Conservation (phyloP, 2,329 filamentous ascomycete genomes). For the Aspergillus thermomutatus region DNA sequence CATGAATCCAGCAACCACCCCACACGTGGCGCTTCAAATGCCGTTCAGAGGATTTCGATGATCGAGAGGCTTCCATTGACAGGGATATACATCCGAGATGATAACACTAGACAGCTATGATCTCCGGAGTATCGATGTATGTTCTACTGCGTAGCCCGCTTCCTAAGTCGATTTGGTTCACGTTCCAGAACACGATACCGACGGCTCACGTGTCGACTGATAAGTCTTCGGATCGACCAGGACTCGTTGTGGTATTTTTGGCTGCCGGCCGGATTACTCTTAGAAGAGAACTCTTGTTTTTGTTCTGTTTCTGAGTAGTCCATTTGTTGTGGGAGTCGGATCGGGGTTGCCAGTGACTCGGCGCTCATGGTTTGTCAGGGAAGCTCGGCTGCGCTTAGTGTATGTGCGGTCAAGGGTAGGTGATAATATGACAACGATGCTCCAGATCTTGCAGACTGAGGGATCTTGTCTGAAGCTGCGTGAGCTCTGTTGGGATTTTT, state of each 20-base stretch:
- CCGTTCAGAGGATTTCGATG: neutral
- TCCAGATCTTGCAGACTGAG: neutral
- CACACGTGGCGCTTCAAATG: neutral
- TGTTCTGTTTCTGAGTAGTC: slow-evolving; percentile 13
- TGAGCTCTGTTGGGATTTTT: neutral
- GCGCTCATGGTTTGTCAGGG: slow-evolving; percentile 18
- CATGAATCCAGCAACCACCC: neutral
- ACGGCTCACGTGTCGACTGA: slow-evolving; percentile 24
- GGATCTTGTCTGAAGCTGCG: neutral
- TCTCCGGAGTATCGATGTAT: neutral
- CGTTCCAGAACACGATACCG: slow-evolving; percentile 30
- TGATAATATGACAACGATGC: too few relatives aligned
- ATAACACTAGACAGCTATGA: neutral
- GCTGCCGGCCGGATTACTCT: slow-evolving; percentile 1
- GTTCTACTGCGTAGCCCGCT: slow-evolving; percentile 17
- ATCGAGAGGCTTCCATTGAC: neutral
- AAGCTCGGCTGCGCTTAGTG: neutral
- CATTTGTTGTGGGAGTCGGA: slow-evolving; percentile 11
- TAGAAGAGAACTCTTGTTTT: slow-evolving; percentile 6
- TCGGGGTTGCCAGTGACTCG: slow-evolving; percentile 15
- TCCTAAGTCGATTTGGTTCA: slow-evolving; percentile 30
- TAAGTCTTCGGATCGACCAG: slow-evolving; percentile 27
- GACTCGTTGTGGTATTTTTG: slow-evolving; percentile 10
- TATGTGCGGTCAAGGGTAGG: slow-evolving; percentile 3
- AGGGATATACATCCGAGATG: neutral